Evolutionary conservation across 2,329 filamentous ascomycete genomes (phyloP).

Genomic region (Penicillium sp.): DNA sequence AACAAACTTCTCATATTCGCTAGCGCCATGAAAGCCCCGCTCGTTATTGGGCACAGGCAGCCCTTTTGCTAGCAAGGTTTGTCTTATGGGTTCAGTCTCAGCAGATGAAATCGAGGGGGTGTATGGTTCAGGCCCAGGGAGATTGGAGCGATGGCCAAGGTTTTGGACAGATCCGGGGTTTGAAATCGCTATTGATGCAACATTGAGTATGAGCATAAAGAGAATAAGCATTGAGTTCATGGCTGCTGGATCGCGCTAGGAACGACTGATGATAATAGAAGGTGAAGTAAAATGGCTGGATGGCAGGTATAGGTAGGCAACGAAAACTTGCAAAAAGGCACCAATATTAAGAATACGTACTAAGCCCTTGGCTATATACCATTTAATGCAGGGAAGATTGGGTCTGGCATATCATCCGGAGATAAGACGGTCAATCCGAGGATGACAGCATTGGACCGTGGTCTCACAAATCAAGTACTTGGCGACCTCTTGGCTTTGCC

Average conservation of each 20-base stretch:
- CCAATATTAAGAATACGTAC: not conserved
- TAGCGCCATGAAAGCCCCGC: not conserved
- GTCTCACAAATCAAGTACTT: not conserved
- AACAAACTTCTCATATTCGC: not conserved
- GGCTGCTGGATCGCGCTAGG: not conserved
- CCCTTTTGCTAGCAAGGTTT: not conserved
- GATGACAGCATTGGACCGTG: not conserved
- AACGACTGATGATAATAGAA: not conserved
- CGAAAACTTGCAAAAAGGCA: not conserved
- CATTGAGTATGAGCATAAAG: not conserved
- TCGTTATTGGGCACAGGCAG: not conserved
- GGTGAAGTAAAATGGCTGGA: not conserved
- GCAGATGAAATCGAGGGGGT: no score
- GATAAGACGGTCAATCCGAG: not conserved
- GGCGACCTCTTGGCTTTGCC: not conserved
- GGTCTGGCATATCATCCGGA: not conserved
- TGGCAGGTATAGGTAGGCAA: not conserved
- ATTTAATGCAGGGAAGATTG: not conserved
- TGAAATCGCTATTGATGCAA: not conserved
- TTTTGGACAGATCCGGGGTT: not conserved
- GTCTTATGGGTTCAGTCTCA: not conserved
- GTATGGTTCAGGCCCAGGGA: not conserved
- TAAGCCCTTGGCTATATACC: not conserved
- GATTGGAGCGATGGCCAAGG: not conserved
- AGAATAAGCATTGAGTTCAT: not conserved